These are phyloP conservation scores for Kodamaea arcana DNA, from an alignment of 1,139 yeast species.

Conservation along the genomic window DNA sequence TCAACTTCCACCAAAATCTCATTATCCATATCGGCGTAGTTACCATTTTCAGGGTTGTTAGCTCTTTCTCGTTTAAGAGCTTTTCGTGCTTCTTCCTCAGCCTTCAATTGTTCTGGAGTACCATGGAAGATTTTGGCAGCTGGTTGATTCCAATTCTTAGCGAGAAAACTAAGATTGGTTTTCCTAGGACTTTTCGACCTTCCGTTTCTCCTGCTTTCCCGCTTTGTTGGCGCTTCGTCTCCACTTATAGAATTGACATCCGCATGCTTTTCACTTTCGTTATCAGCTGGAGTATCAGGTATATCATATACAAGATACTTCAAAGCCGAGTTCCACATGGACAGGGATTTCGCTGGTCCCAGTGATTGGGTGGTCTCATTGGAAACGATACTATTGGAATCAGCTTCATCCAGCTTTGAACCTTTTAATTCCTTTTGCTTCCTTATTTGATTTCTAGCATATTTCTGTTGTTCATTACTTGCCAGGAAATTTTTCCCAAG, in stretches of 20 bases:
- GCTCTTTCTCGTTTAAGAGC: constrained; percentile 2
- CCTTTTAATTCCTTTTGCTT: constrained; percentile 5
- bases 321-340: constrained; percentile 35
- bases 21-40: constrained; percentile 3
- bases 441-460: constrained; percentile 14
- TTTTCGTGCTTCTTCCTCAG: background rate
- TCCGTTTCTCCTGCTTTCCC: too few relatives aligned
- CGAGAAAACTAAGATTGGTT: constrained; percentile 15
- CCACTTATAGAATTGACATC: constrained; percentile 6
- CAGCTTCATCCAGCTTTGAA: background rate
- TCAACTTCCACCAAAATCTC: constrained; percentile 22
- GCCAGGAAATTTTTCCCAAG: constrained; percentile 30
- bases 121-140: constrained; percentile 12
- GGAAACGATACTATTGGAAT: too few relatives aligned
- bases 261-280: constrained; percentile 3
- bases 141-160: constrained; percentile 36
- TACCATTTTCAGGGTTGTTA: background rate
- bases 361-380: too few relatives aligned
- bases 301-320: constrained; percentile 34
- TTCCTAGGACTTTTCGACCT: constrained; percentile 2
- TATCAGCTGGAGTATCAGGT: constrained; percentile 7
- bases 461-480: constrained; percentile 23
- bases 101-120: constrained; percentile 15
- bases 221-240: background rate
- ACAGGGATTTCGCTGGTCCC: constrained; percentile 26